Conservation (phyloP, 139 green algal genomes). For the Chlorella sp. region DNA sequence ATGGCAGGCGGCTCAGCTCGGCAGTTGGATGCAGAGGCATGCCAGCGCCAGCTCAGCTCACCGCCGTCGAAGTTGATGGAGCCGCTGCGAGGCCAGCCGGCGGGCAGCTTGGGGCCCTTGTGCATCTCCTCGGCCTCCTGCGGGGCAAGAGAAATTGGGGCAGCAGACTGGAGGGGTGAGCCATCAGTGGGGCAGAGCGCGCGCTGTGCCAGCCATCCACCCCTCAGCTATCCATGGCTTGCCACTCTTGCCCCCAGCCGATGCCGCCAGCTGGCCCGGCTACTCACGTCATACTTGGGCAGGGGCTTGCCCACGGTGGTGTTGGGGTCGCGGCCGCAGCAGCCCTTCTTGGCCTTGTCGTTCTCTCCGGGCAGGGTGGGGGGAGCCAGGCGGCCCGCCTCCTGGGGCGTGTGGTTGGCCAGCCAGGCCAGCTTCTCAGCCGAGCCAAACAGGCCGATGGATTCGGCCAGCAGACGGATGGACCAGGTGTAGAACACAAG, state of each 20-base stretch:
- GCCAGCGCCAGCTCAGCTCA: too few relatives aligned
- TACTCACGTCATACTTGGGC: background rate
- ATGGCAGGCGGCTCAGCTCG: too few relatives aligned
- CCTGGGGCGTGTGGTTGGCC: conserved; percentile 49
- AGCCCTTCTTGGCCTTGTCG: background rate
- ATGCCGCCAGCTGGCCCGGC: background rate
- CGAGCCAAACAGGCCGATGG: conserved; percentile 70
- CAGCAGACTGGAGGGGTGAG: background rate
- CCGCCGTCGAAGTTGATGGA: conserved; percentile 59
- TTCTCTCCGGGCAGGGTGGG: conserved; percentile 15
- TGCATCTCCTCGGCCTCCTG: background rate
- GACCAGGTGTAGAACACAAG: conserved; percentile 77
- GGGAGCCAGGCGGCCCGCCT: conserved; percentile 31
- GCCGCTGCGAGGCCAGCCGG: conserved; percentile 55
- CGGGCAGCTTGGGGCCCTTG: conserved; percentile 16
- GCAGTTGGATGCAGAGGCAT: too few relatives aligned
- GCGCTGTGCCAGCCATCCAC: too few relatives aligned
- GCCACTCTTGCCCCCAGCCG: too few relatives aligned
- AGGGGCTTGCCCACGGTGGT: conserved; percentile 19
- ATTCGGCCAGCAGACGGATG: conserved; percentile 68
- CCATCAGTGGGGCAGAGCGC: too few relatives aligned
- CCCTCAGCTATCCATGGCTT: too few relatives aligned
- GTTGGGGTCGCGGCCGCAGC: background rate
- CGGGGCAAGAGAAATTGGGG: background rate
- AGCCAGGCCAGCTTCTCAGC: conserved; percentile 70